These are phyloP conservation scores for Colletotrichum costaricense DNA, from an alignment of 2,329 filamentous ascomycete genomes.

Conservation along the genomic window DNA sequence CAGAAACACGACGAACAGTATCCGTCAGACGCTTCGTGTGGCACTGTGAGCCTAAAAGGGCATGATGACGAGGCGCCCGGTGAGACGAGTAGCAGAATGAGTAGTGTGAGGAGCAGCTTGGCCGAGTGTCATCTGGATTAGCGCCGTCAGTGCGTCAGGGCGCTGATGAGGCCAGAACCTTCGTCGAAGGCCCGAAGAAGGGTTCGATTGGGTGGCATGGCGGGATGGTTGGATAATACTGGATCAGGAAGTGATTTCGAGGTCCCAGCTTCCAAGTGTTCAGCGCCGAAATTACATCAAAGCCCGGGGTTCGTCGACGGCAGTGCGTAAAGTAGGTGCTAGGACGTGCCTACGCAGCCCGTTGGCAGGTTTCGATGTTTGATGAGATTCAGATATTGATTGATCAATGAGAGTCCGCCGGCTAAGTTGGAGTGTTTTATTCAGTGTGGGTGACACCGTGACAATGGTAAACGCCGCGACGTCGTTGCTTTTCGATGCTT, in stretches of 20 bases:
- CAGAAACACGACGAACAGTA: not conserved
- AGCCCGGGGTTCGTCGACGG: not conserved
- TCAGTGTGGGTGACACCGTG: not conserved
- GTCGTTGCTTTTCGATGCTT: not conserved
- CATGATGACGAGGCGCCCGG: constrained; percentile 12
- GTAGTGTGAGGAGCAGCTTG: constrained; percentile 11
- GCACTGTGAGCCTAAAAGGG: constrained; percentile 1
- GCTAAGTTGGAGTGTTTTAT: not conserved
- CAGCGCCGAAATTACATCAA: not conserved
- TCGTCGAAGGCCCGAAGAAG: constrained; percentile 21
- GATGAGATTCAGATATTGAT: not conserved
- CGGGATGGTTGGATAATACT: not conserved
- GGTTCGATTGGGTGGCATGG: constrained; percentile 15
- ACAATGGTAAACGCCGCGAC: not conserved
- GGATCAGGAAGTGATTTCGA: not conserved
- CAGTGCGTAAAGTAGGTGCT: not conserved
- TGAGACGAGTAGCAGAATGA: constrained; percentile 7
- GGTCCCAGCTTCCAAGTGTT: not conserved
- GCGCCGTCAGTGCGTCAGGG: constrained; percentile 13
- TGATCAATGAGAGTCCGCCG: not conserved
- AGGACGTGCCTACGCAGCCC: not conserved
- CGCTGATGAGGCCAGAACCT: constrained; percentile 19
- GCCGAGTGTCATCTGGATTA: constrained; percentile 9
- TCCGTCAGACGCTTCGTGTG: constrained; percentile 1
- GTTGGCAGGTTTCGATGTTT: not conserved